These are phyloP conservation scores for Hanseniaspora hatyaiensis DNA, from an alignment of 805 yeast genomes.

Conservation along the genomic window DNA sequence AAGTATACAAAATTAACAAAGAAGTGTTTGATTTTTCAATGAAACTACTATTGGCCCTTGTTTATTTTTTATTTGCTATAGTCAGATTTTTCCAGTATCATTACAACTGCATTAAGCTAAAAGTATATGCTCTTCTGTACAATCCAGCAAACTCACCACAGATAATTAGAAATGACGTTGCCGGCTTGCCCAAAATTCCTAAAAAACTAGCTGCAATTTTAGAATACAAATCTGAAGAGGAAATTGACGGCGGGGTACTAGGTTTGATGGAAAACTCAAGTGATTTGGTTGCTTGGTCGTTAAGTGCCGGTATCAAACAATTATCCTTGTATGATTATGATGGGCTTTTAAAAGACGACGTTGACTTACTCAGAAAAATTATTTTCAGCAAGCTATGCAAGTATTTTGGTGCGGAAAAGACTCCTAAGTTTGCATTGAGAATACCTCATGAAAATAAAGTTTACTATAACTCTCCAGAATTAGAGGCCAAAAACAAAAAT, in stretches of 20 bases:
- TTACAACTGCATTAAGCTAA: constrained; percentile 43
- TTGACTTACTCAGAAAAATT: constrained; percentile 46
- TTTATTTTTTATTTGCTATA: constrained; percentile 48
- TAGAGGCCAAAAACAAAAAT: background rate
- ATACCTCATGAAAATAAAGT: constrained; percentile 56
- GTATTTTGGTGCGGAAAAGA: constrained; percentile 61
- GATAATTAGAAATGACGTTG: constrained; percentile 72
- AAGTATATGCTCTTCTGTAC: constrained; percentile 50
- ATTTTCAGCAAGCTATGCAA: constrained; percentile 47
- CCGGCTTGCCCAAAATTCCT: constrained; percentile 64
- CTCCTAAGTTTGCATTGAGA: constrained; percentile 51
- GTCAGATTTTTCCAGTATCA: constrained; percentile 42
- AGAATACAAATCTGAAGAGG: constrained; percentile 59
- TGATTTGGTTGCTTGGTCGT: constrained; percentile 74
- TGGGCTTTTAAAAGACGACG: constrained; percentile 50
- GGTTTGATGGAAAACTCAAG: constrained; percentile 68
- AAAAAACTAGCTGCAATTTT: constrained; percentile 64
- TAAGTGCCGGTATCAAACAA: constrained; percentile 72
- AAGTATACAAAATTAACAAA: constrained; percentile 18
- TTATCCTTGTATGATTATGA: constrained; percentile 68
- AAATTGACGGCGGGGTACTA: constrained; percentile 79
- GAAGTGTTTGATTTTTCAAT: constrained; percentile 26
- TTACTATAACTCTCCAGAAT: constrained; percentile 25
- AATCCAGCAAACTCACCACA: constrained; percentile 70
- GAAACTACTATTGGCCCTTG: constrained; percentile 39